Percentiles rank a stretch among this genome's conserved stretches.
Conservation (phyloP, 148 eudicot species). For the Agrostemma githago region DNA sequence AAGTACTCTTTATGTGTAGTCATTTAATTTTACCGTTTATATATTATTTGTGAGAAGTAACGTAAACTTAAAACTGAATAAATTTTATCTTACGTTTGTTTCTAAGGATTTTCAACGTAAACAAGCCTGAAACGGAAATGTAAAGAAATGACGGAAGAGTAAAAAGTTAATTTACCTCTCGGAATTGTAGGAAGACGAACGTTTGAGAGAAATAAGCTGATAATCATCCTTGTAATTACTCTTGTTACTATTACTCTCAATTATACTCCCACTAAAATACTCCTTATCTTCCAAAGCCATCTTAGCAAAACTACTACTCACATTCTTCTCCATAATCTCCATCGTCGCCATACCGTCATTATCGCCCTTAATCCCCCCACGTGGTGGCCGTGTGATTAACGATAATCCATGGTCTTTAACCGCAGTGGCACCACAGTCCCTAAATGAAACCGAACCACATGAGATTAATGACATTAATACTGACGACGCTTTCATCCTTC, state of each 20-base stretch:
- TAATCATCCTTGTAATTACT: constrained; percentile 7
- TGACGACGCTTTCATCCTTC: constrained; percentile 56
- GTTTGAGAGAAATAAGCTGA: constrained; percentile 18
- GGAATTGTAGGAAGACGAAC: constrained; percentile 35
- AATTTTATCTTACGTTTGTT: too few species aligned
- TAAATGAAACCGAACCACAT: constrained; percentile 77
- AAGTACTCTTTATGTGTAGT: too few species aligned
- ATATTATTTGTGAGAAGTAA: too few species aligned
- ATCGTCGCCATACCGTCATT: constrained; percentile 21
- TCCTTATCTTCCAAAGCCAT: constrained; percentile 47
- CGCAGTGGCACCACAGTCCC: constrained; percentile 51
- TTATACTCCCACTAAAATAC: constrained; percentile 39
- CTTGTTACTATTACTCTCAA: constrained; percentile 22
- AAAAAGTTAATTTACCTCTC: not conserved
- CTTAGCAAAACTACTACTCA: constrained; percentile 31
- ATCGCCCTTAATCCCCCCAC: constrained; percentile 30
- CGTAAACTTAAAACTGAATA: too few species aligned
- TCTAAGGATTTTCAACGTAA: not conserved
- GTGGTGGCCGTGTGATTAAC: constrained; percentile 59
- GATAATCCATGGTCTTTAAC: constrained; percentile 52
- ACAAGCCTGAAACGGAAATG: not conserved
- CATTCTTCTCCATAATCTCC: constrained; percentile 27
- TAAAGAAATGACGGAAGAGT: not conserved
- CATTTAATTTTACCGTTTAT: too few species aligned
- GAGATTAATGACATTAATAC: constrained; percentile 74